These are phyloP conservation scores for Diaporthe sp. DNA, from an alignment of 2,329 filamentous ascomycete genomes.

Conservation along the genomic window DNA sequence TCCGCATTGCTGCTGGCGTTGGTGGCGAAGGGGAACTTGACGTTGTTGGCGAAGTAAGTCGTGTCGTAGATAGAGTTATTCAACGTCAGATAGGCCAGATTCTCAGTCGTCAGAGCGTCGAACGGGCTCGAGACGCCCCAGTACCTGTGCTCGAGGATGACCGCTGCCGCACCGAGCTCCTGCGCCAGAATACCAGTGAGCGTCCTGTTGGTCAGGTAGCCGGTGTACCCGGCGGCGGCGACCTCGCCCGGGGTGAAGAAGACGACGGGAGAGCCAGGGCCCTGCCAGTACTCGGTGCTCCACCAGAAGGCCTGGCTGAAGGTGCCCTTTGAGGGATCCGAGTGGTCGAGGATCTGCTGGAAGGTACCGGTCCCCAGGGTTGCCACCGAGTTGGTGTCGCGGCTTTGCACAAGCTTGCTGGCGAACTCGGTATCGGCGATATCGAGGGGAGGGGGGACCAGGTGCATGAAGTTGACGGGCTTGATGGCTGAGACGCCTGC, in stretches of 20 bases:
- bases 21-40: conserved; percentile 60
- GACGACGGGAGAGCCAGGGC: conserved; percentile 52
- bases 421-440: conserved; percentile 36
- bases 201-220: conserved; percentile 54
- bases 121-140: conserved; percentile 54
- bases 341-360: conserved; percentile 54
- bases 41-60: conserved; percentile 54
- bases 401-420: conserved; percentile 20
- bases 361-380: conserved; percentile 46
- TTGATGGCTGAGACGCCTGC: conserved; percentile 39
- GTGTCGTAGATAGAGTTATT: conserved; percentile 53
- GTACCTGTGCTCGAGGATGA: conserved; percentile 56
- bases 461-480: background rate
- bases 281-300: conserved; percentile 51
- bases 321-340: conserved; percentile 51
- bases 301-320: conserved; percentile 56
- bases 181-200: conserved; percentile 52
- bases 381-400: conserved; percentile 30
- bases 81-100: conserved; percentile 52
- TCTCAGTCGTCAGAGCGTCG: conserved; percentile 46
- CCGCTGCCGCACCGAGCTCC: conserved; percentile 51
- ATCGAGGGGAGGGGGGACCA: conserved; percentile 41
- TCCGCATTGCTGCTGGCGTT: conserved; percentile 56
- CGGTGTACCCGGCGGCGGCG: conserved; percentile 47
- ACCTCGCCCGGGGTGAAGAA: conserved; percentile 54